Evolutionary conservation across 2,329 filamentous ascomycete species (phyloP), one percentile per base, ranked within the genome.

Genomic region (Didymella sp.): DNA sequence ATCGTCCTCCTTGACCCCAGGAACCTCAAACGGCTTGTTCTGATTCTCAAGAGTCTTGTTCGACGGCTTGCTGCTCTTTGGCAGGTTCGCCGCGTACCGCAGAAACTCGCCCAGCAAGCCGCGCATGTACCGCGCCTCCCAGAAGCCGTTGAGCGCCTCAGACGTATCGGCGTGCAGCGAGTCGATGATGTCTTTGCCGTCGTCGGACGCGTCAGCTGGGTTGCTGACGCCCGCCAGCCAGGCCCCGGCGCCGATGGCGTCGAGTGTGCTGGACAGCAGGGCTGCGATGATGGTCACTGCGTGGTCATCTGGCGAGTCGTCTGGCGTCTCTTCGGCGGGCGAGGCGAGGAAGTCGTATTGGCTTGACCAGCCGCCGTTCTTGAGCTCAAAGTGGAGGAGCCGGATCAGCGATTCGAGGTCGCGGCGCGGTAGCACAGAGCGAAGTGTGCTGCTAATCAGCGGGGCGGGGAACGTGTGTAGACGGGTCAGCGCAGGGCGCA

Each of bases 341-440:
- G 79, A 75, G 13, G 83, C 82, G 11, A 78, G 75, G 65, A 90
- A 88, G 33, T 90, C 77, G 73, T 92, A 92, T 21, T 85, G 82
- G 17, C 86, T 85, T 0, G 89, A 91, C 90, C 90, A 94, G 28
- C 88, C 87, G 55, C 90, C 90, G 62, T 87, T 85, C 48, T 87
- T 85, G 42, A 94, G 81, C 76, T 93, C 89, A 61, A 89, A 82
- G 53, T 90, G 86, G 27, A 94, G 81, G 6, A 92, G 80, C 63
- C 89, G 85, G 64, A 93, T 88, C 50, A 94, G 82, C 31, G 87
- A 87, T 11, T 91, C 79, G 22, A 89, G 85, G 64, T 93, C 88
- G 61, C 88, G 83, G 2, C 85, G 87, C 44, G 84, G 82, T 58
- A 91, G 84, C 25, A 83, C 83, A 11, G 81, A 80, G 37, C 88